Percentiles rank a stretch among this genome's conserved stretches.
Evolutionary conservation across 2,329 filamentous ascomycete genomes (phyloP).

Genomic region (Fusarium sp.): DNA sequence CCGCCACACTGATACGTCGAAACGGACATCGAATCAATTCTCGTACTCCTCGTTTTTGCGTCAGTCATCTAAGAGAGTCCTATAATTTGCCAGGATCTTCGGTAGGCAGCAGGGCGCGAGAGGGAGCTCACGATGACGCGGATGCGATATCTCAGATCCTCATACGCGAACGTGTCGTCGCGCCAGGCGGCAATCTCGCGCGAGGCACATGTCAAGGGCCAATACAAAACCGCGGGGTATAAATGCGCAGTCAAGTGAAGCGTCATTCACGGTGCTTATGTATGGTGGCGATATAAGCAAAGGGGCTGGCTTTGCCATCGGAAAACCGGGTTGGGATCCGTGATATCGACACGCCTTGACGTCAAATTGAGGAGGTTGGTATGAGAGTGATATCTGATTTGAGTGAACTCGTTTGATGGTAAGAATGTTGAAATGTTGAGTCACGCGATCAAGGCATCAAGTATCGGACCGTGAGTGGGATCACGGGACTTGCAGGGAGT

Average conservation of each 20-base stretch:
- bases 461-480: not conserved
- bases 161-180: constrained; percentile 9
- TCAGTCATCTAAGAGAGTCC: constrained; percentile 17
- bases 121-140: constrained; percentile 21
- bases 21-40: constrained; percentile 17
- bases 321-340: constrained; percentile 17
- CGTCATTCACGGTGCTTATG: constrained; percentile 30
- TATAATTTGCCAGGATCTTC: constrained; percentile 12
- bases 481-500: constrained; percentile 12
- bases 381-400: not conserved
- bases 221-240: constrained; percentile 19
- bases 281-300: constrained; percentile 16
- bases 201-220: constrained; percentile 20
- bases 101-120: constrained; percentile 40
- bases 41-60: not conserved
- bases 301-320: constrained; percentile 5
- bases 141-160: constrained; percentile 7
- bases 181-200: constrained; percentile 15
- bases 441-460: not conserved
- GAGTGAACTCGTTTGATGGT: not conserved
- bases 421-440: not conserved
- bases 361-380: not conserved
- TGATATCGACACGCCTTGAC: constrained; percentile 37
- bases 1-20: constrained; percentile 39
- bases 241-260: constrained; percentile 17